Percentiles rank a stretch among this genome's conserved stretches.
phyloP scores from a whole-genome alignment of 2,329 filamentous ascomycete genomes.

The Aspergillus sp. region DNA sequence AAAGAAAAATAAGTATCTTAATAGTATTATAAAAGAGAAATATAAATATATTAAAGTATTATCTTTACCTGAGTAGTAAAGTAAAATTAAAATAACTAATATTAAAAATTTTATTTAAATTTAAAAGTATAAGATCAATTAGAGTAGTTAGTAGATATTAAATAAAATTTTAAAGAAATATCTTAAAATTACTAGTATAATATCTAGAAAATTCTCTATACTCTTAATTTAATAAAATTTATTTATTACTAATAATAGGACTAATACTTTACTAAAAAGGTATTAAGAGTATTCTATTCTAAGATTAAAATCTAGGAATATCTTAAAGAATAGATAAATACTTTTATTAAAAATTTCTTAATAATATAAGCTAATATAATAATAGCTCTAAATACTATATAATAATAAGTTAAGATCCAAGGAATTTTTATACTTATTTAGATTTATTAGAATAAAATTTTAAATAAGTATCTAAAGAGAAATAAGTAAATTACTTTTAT shows the following conservation, averaged over 20 bases:
- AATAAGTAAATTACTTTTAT: no score
- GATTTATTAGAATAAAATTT: no score
- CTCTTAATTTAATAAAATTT: not conserved
- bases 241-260: not conserved
- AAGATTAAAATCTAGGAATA: not conserved
- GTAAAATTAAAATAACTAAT: not conserved
- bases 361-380: not conserved
- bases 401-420: not conserved
- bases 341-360: not conserved
- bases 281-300: accelerated
- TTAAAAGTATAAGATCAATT: not conserved
- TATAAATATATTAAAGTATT: no score
- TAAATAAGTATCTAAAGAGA: no score
- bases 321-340: not conserved
- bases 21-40: no score
- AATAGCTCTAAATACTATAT: not conserved
- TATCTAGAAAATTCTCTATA: not conserved
- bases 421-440: no score
- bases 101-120: not conserved
- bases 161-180: not conserved
- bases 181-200: not conserved
- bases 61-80: not conserved
- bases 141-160: not conserved
- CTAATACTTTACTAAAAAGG: not conserved
- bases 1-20: no score